These are phyloP conservation scores for Nadsonia fulvescens DNA, from an alignment of 805 yeast genomes.

Conservation along the genomic window DNA sequence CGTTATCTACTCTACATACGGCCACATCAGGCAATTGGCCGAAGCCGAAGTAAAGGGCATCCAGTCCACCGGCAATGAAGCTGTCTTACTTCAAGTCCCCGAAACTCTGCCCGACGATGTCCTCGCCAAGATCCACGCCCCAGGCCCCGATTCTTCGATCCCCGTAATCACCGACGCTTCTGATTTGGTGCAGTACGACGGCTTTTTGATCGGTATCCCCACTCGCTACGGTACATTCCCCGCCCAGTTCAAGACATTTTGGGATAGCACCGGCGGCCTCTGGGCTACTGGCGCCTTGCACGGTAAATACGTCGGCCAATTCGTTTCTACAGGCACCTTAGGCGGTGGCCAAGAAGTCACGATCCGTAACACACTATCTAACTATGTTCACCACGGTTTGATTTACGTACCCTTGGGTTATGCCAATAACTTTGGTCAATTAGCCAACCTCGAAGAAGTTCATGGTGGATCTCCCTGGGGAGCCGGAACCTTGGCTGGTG, in stretches of 20 bases:
- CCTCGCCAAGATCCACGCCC: conserved; percentile 48
- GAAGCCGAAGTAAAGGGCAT: conserved; percentile 52
- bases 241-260: conserved; percentile 57
- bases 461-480: conserved; percentile 85
- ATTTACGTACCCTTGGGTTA: conserved; percentile 65
- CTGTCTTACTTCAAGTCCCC: conserved; percentile 59
- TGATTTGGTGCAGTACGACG: conserved; percentile 43
- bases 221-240: conserved; percentile 65
- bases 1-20: conserved; percentile 65
- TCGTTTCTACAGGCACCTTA: conserved; percentile 50
- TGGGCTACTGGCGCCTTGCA: conserved; percentile 55
- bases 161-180: conserved; percentile 35
- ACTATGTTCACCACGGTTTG: conserved; percentile 60
- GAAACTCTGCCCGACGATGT: conserved; percentile 56
- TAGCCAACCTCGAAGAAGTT: conserved; percentile 41
- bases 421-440: conserved; percentile 33
- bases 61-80: conserved; percentile 49
- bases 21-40: conserved; percentile 57
- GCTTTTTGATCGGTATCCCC: conserved; percentile 61
- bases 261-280: conserved; percentile 60
- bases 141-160: conserved; percentile 30
- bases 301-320: conserved; percentile 61
- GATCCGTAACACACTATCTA: conserved; percentile 36
- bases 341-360: conserved; percentile 74
- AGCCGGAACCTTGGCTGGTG: conserved; percentile 61